A percentile compares a stretch with the other conserved stretches of the same genome.
These are phyloP conservation scores for Oryza meridionalis DNA, from an alignment of 176 grass and related monocot genomes.

Conservation along the genomic window DNA sequence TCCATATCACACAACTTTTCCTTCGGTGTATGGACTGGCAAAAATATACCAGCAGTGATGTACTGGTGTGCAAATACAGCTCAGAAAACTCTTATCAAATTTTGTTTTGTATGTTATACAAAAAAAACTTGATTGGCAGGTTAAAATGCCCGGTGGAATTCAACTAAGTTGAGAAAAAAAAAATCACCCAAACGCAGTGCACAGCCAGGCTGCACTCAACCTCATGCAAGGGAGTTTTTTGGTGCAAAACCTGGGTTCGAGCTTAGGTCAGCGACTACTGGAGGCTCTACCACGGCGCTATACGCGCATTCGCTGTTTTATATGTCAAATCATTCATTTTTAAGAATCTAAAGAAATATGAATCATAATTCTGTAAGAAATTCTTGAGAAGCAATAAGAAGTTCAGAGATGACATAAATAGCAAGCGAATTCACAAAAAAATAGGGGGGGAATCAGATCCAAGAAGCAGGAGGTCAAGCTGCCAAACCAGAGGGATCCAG, in stretches of 20 bases:
- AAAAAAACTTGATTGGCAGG: no score
- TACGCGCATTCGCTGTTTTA: neutral
- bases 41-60: constrained; percentile 6
- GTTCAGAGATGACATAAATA: neutral
- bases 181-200: no score
- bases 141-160: no score
- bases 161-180: no score
- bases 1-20: neutral
- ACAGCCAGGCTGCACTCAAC: no score
- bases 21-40: neutral
- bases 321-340: neutral
- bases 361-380: neutral
- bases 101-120: neutral
- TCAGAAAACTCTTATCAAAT: neutral
- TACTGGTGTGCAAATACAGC: neutral
- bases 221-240: no score
- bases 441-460: neutral
- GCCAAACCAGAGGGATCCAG: constrained; percentile 8
- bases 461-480: constrained; percentile 1
- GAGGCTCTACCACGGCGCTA: no score
- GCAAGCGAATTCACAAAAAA: neutral
- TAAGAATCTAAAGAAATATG: neutral
- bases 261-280: no score
- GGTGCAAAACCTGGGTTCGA: no score
- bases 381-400: constrained; percentile 5